Conservation (phyloP, 139 green algal genomes). For the Parachlorella kessleri region DNA sequence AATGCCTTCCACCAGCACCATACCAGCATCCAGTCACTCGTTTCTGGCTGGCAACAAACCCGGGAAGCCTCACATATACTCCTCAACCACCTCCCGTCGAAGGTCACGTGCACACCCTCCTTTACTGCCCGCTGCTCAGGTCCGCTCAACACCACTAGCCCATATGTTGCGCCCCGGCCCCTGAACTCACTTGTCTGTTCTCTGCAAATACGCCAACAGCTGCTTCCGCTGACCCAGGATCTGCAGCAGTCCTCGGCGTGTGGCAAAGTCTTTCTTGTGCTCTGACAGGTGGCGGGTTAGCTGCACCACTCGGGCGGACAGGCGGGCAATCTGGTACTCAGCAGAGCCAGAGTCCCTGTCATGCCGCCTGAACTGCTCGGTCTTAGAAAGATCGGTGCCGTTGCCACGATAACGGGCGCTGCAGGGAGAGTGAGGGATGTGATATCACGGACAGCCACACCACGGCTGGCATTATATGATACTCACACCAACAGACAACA, state of each 20-base stretch:
- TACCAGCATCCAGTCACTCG: no score
- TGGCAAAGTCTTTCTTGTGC: slow-evolving; percentile 66
- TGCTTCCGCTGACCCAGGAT: slow-evolving; percentile 48
- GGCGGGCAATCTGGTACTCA: slow-evolving; percentile 60
- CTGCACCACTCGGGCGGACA: slow-evolving; percentile 59
- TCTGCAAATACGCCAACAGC: slow-evolving; percentile 56
- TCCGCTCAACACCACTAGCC: no score
- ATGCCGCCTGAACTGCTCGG: slow-evolving; percentile 37
- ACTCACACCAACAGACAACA: no score
- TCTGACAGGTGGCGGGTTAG: slow-evolving; percentile 62
- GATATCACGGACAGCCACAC: no score
- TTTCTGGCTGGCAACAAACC: no score
- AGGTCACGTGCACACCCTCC: no score
- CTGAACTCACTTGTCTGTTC: not conserved
- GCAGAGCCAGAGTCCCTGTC: slow-evolving; percentile 53
- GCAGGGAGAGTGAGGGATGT: not conserved
- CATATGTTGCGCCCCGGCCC: no score
- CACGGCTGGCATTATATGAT: no score
- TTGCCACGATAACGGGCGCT: slow-evolving; percentile 52
- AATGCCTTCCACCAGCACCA: no score
- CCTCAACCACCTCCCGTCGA: no score
- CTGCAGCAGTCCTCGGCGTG: slow-evolving; percentile 48
- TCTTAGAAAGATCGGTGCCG: slow-evolving; percentile 56
- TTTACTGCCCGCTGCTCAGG: no score
- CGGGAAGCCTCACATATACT: no score